These are phyloP conservation scores for Rubroboletus satanas DNA, from an alignment of 768 basidiomycete genomes.

Conservation along the genomic window DNA sequence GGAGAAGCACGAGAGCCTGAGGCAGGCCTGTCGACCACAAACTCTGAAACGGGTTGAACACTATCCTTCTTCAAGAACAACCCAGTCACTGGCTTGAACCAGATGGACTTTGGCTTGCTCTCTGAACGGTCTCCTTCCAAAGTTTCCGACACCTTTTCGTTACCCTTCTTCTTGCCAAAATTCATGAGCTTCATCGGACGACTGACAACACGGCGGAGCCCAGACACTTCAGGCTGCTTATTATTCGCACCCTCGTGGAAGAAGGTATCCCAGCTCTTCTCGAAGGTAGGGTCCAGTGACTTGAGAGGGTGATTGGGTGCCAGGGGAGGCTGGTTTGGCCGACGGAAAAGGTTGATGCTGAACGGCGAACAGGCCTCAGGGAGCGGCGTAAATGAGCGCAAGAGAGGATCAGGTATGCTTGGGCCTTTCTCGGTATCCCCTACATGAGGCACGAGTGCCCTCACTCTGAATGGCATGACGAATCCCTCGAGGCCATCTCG, in stretches of 20 bases:
- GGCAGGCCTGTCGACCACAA: conserved; percentile 18
- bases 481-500: conserved; percentile 46
- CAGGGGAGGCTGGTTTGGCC: conserved; percentile 30
- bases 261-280: conserved; percentile 46
- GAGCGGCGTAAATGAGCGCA: conserved; percentile 50
- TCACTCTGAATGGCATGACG: conserved; percentile 23
- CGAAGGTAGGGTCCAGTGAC: conserved; percentile 30
- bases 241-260: conserved; percentile 28
- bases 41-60: conserved; percentile 11
- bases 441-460: conserved; percentile 15
- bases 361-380: conserved; percentile 35
- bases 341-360: conserved; percentile 36
- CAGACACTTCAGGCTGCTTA: conserved; percentile 24
- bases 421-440: conserved; percentile 26
- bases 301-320: conserved; percentile 23
- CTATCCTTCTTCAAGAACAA: conserved; percentile 26
- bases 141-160: conserved; percentile 26
- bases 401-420: conserved; percentile 21
- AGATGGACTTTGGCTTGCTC: conserved; percentile 23
- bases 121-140: conserved; percentile 22
- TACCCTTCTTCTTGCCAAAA: conserved; percentile 40
- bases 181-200: conserved; percentile 42
- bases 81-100: conserved; percentile 37
- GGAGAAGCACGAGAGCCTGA: conserved; percentile 24
- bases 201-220: conserved; percentile 23